These are phyloP conservation scores for Furculomyces boomerangus DNA, from an alignment of 371 early-diverging fungal genomes.

Conservation along the genomic window DNA sequence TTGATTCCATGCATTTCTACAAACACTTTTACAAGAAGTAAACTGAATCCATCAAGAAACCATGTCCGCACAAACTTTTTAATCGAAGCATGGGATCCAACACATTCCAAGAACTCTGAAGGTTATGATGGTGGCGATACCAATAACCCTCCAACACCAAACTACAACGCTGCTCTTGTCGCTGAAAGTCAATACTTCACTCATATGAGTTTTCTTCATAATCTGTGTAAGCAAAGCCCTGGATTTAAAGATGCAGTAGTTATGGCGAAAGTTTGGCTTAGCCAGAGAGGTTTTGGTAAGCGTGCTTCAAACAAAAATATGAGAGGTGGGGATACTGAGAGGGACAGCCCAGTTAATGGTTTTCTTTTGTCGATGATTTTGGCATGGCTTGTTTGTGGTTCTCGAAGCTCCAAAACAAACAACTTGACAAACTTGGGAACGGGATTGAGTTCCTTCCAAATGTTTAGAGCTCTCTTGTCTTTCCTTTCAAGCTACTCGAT, in stretches of 20 bases:
- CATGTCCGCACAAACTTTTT: constrained; percentile 42
- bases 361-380: constrained; percentile 72
- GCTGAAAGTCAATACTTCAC: constrained; percentile 50
- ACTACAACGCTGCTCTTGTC: constrained; percentile 72
- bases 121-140: constrained; percentile 5
- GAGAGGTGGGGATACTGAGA: not conserved
- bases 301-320: not conserved
- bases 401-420: constrained; percentile 17
- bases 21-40: constrained; percentile 39
- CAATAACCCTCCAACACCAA: constrained; percentile 52
- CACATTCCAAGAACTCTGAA: constrained; percentile 1
- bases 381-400: constrained; percentile 55
- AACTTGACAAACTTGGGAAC: constrained; percentile 40
- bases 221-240: constrained; percentile 42
- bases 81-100: not conserved
- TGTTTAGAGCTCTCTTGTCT: constrained; percentile 67
- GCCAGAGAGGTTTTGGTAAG: constrained; percentile 39
- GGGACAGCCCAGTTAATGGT: constrained; percentile 32
- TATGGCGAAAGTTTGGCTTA: constrained; percentile 66
- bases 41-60: constrained; percentile 66
- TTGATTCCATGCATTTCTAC: constrained; percentile 52
- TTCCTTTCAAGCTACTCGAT: constrained; percentile 52
- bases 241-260: constrained; percentile 63
- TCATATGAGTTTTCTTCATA: constrained; percentile 61
- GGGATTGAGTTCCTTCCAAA: constrained; percentile 66